These are phyloP conservation scores for Sugiyamaella japonica DNA, from an alignment of 1,139 yeast species.

Conservation along the genomic window DNA sequence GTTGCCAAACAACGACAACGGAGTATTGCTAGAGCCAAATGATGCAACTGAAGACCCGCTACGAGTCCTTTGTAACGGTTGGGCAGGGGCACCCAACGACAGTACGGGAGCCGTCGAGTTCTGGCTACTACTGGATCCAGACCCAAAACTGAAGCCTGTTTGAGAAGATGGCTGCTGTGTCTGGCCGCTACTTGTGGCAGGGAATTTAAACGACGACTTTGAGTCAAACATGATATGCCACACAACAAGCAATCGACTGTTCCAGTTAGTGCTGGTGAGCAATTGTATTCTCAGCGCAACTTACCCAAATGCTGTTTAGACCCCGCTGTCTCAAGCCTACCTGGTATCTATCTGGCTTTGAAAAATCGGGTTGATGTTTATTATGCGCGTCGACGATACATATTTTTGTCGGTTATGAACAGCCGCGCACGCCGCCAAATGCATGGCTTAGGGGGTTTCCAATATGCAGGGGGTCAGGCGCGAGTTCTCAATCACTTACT, in stretches of 20 bases:
- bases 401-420: not conserved
- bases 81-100: conserved; percentile 17
- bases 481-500: too few species aligned
- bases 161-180: not conserved
- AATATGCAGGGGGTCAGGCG: not conserved
- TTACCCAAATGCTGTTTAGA: not conserved
- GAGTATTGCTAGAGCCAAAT: conserved; percentile 3
- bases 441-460: not conserved
- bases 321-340: not conserved
- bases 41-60: conserved; percentile 7
- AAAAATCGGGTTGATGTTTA: not conserved
- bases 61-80: conserved; percentile 12
- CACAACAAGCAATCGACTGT: not conserved
- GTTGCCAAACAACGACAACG: conserved; percentile 25
- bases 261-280: not conserved
- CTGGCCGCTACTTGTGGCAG: not conserved
- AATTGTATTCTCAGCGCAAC: too few species aligned
- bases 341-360: not conserved
- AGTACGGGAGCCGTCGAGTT: not conserved
- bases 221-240: conserved; percentile 5
- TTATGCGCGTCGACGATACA: not conserved
- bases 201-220: conserved; percentile 7
- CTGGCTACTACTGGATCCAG: not conserved
- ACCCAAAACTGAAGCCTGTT: not conserved
- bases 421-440: not conserved